Conservation (phyloP, 2,329 filamentous ascomycete genomes). For the Botrytis medusae region DNA sequence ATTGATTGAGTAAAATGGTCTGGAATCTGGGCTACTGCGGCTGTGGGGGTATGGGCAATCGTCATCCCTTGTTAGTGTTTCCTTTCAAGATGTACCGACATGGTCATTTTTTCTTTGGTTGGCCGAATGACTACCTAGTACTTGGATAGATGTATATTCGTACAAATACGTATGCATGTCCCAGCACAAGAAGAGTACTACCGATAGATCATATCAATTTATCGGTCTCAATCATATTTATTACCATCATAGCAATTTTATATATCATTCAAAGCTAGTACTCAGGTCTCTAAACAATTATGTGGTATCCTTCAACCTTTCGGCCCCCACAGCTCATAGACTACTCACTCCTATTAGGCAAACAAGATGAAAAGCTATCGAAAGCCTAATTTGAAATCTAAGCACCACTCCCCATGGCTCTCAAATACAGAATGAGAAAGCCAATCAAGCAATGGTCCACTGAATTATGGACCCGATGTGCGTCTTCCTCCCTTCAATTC, state of each 20-base stretch:
- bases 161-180: neutral
- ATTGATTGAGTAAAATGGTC: neutral
- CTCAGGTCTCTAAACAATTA: neutral
- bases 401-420: neutral
- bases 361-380: neutral
- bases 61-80: neutral
- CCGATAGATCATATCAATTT: neutral
- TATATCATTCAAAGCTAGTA: neutral
- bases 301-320: neutral
- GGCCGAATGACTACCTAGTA: neutral
- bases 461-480: constrained; percentile 16
- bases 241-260: neutral
- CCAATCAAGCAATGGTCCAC: neutral
- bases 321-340: neutral
- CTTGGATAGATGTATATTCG: neutral
- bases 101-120: neutral
- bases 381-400: neutral
- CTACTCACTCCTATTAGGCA: neutral
- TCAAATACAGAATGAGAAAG: neutral
- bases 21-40: constrained; percentile 9
- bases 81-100: neutral
- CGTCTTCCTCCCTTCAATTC: constrained; percentile 27
- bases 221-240: neutral
- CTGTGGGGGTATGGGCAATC: neutral
- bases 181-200: neutral